phyloP scores from a whole-genome alignment of 2,329 filamentous ascomycete genomes.

The Plectosphaerella sp. region DNA sequence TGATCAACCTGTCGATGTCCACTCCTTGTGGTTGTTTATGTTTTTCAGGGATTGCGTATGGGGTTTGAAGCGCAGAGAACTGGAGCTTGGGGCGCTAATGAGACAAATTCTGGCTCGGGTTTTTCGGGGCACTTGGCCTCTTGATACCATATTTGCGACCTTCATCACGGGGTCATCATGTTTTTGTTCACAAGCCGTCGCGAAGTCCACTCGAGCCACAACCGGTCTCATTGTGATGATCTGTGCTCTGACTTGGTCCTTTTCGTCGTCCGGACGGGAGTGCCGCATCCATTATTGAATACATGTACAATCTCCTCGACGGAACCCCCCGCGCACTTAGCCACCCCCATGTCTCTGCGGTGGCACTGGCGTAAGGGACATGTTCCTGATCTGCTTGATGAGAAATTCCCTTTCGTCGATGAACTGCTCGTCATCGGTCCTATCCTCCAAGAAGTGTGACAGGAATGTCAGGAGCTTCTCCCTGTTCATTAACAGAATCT shows the following conservation, averaged over 20 bases:
- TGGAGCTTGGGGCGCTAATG: too few species aligned
- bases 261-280: neutral
- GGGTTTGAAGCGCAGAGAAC: too few species aligned
- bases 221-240: neutral
- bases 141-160: too few species aligned
- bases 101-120: too few species aligned
- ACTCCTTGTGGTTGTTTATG: too few species aligned
- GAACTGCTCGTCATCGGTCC: conserved; percentile 97
- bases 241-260: neutral
- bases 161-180: too few species aligned
- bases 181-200: too few species aligned
- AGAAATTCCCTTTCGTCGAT: conserved; percentile 96
- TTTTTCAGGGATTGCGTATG: too few species aligned
- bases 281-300: neutral
- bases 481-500: conserved; percentile 93
- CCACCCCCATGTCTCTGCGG: conserved; percentile 34
- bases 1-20: too few species aligned
- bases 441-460: conserved; percentile 86
- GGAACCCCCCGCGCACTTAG: neutral
- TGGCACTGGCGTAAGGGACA: conserved; percentile 54
- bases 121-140: too few species aligned
- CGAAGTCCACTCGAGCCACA: too few species aligned
- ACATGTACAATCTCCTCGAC: too few species aligned
- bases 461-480: conserved; percentile 87
- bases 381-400: conserved; percentile 83